Conservation (phyloP, 2,329 filamentous ascomycete genomes). For the Aspergillus pseudotamarii region DNA sequence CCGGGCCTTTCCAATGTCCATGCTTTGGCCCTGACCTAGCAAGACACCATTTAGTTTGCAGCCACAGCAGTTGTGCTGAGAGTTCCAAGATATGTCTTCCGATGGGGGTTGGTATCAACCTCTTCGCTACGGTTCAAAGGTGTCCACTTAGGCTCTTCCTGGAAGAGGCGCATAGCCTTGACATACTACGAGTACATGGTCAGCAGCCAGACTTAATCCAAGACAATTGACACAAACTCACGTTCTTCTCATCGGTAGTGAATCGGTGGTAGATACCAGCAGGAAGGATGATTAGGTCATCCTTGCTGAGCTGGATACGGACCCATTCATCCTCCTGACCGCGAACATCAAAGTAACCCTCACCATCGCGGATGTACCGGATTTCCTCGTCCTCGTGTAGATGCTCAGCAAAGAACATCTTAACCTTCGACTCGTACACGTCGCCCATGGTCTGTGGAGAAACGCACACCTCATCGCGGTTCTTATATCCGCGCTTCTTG, state of each 20-base stretch:
- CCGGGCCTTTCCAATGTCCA: neutral
- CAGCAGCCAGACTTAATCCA: neutral
- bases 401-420: constrained; percentile 92
- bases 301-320: constrained; percentile 78
- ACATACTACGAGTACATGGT: constrained; percentile 68
- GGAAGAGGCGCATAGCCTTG: constrained; percentile 93
- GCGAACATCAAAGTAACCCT: constrained; percentile 91
- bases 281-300: constrained; percentile 89
- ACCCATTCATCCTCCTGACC: constrained; percentile 85
- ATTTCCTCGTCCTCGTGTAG: constrained; percentile 99
- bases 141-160: constrained; percentile 98
- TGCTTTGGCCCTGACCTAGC: constrained; percentile 1
- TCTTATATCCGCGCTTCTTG: constrained; percentile 77
- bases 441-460: constrained; percentile 84
- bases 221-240: constrained; percentile 52
- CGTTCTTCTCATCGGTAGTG: constrained; percentile 88
- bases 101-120: constrained; percentile 75
- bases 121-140: constrained; percentile 79
- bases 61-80: constrained; percentile 28
- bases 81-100: constrained; percentile 72
- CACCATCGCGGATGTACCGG: constrained; percentile 84
- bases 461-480: constrained; percentile 90
- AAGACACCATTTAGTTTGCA: constrained; percentile 22
- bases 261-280: constrained; percentile 97
- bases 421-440: constrained; percentile 90